Conservation (phyloP, 2,329 filamentous ascomycete genomes). For the Boeremia lycopersici region DNA sequence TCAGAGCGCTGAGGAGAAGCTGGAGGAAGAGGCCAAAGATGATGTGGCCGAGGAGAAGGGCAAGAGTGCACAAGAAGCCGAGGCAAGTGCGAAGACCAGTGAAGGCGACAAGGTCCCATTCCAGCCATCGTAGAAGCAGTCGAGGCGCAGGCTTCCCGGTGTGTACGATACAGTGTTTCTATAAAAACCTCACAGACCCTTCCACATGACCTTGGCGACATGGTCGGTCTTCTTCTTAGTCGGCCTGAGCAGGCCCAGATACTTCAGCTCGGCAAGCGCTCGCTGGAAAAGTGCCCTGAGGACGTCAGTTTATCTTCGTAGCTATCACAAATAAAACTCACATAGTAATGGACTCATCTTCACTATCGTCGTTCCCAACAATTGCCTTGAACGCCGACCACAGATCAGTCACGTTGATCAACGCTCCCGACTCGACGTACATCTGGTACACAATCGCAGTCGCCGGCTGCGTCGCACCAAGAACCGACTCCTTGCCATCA, state of each 20-base stretch:
- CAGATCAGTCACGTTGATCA: constrained; percentile 80
- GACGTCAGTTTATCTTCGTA: background rate
- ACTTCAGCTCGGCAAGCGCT: constrained; percentile 81
- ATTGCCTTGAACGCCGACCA: constrained; percentile 77
- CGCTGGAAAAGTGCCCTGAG: constrained; percentile 77
- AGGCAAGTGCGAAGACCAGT: constrained; percentile 11
- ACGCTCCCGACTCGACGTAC: constrained; percentile 75
- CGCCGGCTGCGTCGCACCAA: constrained; percentile 68
- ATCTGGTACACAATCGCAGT: constrained; percentile 78
- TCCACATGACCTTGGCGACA: constrained; percentile 81
- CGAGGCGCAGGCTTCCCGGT: constrained; percentile 22
- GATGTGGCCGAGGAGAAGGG: constrained; percentile 6
- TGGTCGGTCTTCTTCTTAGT: constrained; percentile 94
- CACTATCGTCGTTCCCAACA: constrained; percentile 57
- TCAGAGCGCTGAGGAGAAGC: constrained; percentile 1
- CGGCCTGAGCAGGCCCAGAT: constrained; percentile 84
- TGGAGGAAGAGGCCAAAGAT: constrained; percentile 10
- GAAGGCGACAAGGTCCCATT: constrained; percentile 5
- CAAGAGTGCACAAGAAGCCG: constrained; percentile 6
- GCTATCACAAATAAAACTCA: constrained; percentile 31
- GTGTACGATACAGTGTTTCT: constrained; percentile 3
- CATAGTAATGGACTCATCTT: constrained; percentile 56
- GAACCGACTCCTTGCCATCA: constrained; percentile 48
- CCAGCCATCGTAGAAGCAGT: constrained; percentile 4
- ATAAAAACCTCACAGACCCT: constrained; percentile 64